phyloP scores from a whole-genome alignment of 2,329 filamentous ascomycete species.

The Coleophoma crateriformis region DNA sequence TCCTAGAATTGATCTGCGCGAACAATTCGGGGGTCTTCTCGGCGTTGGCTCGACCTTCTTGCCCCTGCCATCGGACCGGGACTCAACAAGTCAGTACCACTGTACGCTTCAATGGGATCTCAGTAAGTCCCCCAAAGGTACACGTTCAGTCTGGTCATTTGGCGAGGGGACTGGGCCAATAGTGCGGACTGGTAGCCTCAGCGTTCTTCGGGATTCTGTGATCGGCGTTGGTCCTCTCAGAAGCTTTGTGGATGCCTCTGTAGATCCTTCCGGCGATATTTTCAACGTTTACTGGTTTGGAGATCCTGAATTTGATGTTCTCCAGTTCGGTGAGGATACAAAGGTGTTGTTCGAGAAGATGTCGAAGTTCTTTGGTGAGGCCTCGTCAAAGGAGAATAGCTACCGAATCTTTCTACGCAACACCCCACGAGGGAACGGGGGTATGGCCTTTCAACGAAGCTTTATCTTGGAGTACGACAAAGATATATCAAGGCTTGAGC shows the following conservation, averaged over 20 bases:
- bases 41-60: background rate
- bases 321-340: background rate
- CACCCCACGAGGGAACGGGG: background rate
- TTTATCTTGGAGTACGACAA: background rate
- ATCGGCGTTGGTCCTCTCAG: background rate
- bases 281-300: background rate
- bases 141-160: background rate
- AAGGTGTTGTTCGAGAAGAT: background rate
- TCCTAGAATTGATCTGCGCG: slow-evolving; percentile 12
- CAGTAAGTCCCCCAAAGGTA: background rate
- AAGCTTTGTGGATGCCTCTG: background rate
- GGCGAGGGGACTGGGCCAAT: background rate
- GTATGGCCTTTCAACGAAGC: background rate
- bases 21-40: background rate
- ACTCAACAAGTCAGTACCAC: background rate
- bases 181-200: background rate
- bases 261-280: background rate
- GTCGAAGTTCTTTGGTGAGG: background rate
- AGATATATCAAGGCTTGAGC: background rate
- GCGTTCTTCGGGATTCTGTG: background rate
- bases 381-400: background rate
- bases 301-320: background rate
- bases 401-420: background rate
- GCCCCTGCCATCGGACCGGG: background rate
- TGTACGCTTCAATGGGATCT: background rate